These are phyloP conservation scores for Vitis cinerea DNA, from an alignment of 164 flowering plant species.

Conservation along the genomic window DNA sequence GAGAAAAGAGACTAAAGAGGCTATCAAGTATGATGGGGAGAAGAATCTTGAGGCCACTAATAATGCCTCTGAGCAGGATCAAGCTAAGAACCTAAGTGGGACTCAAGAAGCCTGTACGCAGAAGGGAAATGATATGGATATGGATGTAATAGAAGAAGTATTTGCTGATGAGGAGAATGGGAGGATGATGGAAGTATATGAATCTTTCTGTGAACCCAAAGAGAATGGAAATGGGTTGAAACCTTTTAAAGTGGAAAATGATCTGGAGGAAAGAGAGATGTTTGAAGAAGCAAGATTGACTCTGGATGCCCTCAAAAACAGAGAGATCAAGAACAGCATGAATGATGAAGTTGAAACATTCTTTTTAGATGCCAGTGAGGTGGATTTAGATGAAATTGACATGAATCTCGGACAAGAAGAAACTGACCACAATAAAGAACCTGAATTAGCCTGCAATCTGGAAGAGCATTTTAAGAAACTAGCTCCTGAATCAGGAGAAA, in stretches of 20 bases:
- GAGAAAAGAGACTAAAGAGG: slow-evolving; percentile 6
- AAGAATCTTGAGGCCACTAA: slow-evolving; percentile 9
- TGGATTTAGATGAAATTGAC: slow-evolving; percentile 3
- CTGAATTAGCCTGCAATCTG: not conserved
- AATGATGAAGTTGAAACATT: slow-evolving; percentile 10
- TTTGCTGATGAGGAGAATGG: slow-evolving; percentile 7
- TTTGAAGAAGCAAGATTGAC: slow-evolving; percentile 10
- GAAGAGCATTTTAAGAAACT: not conserved
- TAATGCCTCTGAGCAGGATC: slow-evolving; percentile 8
- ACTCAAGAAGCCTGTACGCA: slow-evolving; percentile 10
- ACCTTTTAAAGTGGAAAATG: slow-evolving; percentile 8
- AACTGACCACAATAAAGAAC: slow-evolving; percentile 6
- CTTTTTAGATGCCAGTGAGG: slow-evolving; percentile 2
- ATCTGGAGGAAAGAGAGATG: slow-evolving; percentile 10
- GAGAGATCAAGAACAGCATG: slow-evolving; percentile 6
- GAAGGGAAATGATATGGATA: not conserved
- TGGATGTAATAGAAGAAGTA: slow-evolving; percentile 5
- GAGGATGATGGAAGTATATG: slow-evolving; percentile 2
- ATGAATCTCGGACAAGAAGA: slow-evolving; percentile 1
- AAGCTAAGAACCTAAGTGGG: slow-evolving; percentile 3
- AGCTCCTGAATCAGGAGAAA: not conserved
- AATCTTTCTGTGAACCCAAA: slow-evolving; percentile 10
- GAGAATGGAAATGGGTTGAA: slow-evolving; percentile 10
- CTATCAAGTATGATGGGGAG: not conserved
- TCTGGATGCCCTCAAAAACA: slow-evolving; percentile 7